A percentile compares a stretch with the other conserved stretches of the same genome.
Evolutionary conservation across 306 rosid species (phyloP).

Genomic region (Acacia confusa): DNA sequence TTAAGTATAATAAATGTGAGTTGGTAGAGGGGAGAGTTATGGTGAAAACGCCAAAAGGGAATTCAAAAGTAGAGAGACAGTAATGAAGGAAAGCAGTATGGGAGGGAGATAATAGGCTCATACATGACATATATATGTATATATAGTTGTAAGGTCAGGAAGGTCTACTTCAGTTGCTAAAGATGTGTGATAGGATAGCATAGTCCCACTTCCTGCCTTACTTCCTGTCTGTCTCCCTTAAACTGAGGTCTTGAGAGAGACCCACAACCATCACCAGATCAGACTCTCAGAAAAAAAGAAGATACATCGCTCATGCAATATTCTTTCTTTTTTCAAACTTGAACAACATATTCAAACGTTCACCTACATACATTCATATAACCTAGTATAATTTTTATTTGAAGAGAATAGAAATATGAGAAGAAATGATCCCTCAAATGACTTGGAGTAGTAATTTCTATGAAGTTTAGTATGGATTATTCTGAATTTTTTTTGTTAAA

Average conservation of each 20-base stretch:
- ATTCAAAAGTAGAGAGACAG: neutral
- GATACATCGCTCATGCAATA: neutral
- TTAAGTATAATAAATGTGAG: neutral
- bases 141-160: neutral
- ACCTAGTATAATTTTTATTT: no score
- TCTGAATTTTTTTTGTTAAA: no score
- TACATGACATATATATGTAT: neutral
- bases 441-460: no score
- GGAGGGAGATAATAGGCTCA: neutral
- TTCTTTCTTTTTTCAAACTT: neutral
- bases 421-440: no score
- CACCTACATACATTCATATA: no score
- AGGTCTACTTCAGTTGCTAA: conserved; percentile 34
- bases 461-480: no score
- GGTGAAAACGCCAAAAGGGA: conserved; percentile 12
- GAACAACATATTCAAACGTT: no score
- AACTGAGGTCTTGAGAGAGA: conserved; percentile 13
- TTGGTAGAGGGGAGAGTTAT: neutral
- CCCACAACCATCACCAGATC: neutral
- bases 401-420: no score
- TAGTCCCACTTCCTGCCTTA: conserved; percentile 26
- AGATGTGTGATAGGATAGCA: conserved; percentile 32
- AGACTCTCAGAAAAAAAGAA: no score
- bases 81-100: conserved; percentile 1
- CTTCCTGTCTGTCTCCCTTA: conserved; percentile 33